Base-by-base conservation (phyloP, 2,329 filamentous ascomycete species). In the Aspergillus ochraceus region DNA sequence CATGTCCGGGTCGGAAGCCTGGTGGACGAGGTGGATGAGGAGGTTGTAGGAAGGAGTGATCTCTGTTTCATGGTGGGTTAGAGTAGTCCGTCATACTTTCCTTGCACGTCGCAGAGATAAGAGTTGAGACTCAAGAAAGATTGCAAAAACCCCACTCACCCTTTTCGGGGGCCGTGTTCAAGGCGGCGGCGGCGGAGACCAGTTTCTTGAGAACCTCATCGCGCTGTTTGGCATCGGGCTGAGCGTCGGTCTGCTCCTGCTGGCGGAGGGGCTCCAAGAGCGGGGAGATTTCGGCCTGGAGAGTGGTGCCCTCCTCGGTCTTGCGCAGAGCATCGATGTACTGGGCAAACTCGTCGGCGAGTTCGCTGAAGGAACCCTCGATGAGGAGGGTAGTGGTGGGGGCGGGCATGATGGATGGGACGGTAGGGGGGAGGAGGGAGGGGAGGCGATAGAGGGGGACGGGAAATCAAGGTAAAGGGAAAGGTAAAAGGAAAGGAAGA, bases 31-130 rank as follows among this genome's bases (percentile, higher is more conserved):
- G 82, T 97, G 91, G 74, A 98, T 89, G 76, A 99, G 89, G 69
- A 98, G 89, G 81, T 99, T 98, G 82, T 97, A 97, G 62, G 94
- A 92, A 60, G 94, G 90, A 62, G 92, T 93, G 77, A 97, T 95
- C 79, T 98, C 94, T 88, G 72, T 66, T 60, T 60, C 60, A 49
- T 64, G 45, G 45, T 58, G 24, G 46, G 56, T 58, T 39, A 53
- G 51, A 20, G 22, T 10, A 53, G 36, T 22, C 30, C 29, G 17
- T 24, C 36, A 30, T 56, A 52, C 30, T 59, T 60, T 55, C 62
- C 61, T 54, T 57, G 60, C 56, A 39, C 54, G 51, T 53, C 54
- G 56, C 53, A 60, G 49, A 59, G 12, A 24, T 3, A 22, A 47
- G 39, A 6, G 10, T 20, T 2, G 19, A 20, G 6, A 47, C 24